These are phyloP conservation scores for Barnettozyma sp. DNA, from an alignment of 805 yeast genomes.

Conservation along the genomic window DNA sequence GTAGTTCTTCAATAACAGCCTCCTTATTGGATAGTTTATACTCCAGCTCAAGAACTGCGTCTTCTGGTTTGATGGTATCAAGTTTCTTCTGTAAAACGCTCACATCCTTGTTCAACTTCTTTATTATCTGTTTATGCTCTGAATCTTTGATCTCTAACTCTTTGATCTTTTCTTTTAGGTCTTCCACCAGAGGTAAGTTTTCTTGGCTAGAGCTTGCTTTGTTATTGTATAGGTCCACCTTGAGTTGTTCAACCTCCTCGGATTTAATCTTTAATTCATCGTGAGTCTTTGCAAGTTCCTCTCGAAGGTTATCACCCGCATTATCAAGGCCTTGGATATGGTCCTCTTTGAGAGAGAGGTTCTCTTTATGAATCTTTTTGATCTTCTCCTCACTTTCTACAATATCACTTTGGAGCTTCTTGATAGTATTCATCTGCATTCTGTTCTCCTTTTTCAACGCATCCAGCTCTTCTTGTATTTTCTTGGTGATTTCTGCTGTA, in stretches of 20 bases:
- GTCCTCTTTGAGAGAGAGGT: constrained; percentile 26
- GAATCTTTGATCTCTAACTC: constrained; percentile 3
- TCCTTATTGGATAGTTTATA: constrained; percentile 18
- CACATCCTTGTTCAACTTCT: background rate
- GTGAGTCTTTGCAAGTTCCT: background rate
- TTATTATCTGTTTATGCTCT: constrained; percentile 1
- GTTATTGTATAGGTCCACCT: background rate
- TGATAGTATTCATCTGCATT: constrained; percentile 24
- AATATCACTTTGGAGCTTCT: constrained; percentile 20
- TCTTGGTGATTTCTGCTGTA: background rate
- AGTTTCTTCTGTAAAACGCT: constrained; percentile 10
- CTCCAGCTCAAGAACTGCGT: constrained; percentile 17
- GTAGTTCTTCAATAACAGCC: constrained; percentile 16
- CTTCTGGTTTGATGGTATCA: constrained; percentile 8
- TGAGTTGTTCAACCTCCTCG: constrained; percentile 2
- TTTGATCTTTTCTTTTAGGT: constrained; percentile 7
- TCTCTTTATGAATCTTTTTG: constrained; percentile 16
- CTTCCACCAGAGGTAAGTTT: background rate
- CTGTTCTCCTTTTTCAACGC: constrained; percentile 27
- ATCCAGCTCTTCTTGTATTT: constrained; percentile 24
- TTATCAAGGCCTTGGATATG: constrained; percentile 9
- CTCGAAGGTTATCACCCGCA: background rate
- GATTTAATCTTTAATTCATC: constrained; percentile 1
- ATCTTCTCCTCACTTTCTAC: constrained; percentile 12
- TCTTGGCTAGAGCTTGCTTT: background rate